Evolutionary conservation across 1,284 basidiomycete species (phyloP), one percentile per base, ranked within the genome.

Genomic region (Leccinum subrobustum): DNA sequence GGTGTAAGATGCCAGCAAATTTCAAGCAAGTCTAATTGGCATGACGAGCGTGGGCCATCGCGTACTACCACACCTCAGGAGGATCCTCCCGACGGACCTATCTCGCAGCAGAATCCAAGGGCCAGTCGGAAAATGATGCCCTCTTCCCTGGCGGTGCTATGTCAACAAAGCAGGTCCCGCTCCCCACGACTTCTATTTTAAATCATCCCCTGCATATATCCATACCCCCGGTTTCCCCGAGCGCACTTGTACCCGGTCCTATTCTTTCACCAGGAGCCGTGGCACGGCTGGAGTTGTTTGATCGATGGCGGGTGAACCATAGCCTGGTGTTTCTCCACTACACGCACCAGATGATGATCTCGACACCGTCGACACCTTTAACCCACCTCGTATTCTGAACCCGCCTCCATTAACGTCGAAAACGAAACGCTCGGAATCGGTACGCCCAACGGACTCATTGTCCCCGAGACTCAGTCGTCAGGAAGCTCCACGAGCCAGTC

Each of bases 391-490:
- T 42, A 60, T 48, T 6, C 53, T 14, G 42, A 67, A 50, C 29
- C 54, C 64, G 23, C 62, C 56, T 16, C 60, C 59, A 25, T 55
- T 60, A 8, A 27, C 25, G 25, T 27, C 25, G 12, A 54, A 60
- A 33, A 4, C 27, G 14, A 60, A 62, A 37, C 53, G 0, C n/a
- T 7, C 58, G 6, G 62, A 60, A 55, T 20, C 1, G 27, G 47
- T n/a, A 65, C 58, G 3, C 50, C 61, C 4, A 69, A 72, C 8
- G 70, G 25, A 27, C 25, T 27, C 25, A 51, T 75, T 44, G 73
- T 77, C 3, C 78, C 77, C 2, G 78, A 78, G 60, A 77, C 77
- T 0, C 68, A 75, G 70, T 68, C 73, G 65, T 59, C 74, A 64
- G 58, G 61, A 25, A 63, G 55, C 23, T 71, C 62, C 3, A 62